These are phyloP conservation scores for Dendrobium huoshanense DNA, from an alignment of 106 monocot species.

Conservation along the genomic window DNA sequence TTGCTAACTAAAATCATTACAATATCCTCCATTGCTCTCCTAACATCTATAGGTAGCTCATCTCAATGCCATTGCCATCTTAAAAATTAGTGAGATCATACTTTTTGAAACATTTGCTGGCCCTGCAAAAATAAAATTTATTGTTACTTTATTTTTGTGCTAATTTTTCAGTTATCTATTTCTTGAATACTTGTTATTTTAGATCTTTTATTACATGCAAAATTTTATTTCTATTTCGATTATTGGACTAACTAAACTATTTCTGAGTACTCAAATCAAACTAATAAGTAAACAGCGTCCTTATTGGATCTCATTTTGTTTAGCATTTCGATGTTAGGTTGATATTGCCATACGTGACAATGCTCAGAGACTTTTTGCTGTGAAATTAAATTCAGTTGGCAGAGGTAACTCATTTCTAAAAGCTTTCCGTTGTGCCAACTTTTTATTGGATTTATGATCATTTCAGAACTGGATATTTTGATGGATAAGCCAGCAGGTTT, in stretches of 20 bases:
- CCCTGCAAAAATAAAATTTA: no score
- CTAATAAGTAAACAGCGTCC: no score
- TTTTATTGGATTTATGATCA: neutral
- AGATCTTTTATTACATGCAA: neutral
- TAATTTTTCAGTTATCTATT: no score
- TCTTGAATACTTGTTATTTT: no score
- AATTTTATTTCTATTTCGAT: neutral
- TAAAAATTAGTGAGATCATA: no score
- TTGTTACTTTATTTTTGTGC: no score
- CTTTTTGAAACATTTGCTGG: no score
- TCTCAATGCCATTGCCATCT: no score
- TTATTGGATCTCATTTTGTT: neutral
- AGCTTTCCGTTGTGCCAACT: neutral
- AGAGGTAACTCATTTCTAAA: slow-evolving; percentile 47
- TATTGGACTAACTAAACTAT: neutral
- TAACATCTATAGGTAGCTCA: no score
- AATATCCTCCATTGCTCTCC: no score
- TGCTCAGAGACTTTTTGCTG: slow-evolving; percentile 79
- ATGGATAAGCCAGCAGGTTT: neutral
- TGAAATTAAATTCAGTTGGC: slow-evolving; percentile 55
- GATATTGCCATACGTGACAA: slow-evolving; percentile 96
- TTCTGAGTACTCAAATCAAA: neutral
- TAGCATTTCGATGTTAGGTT: slow-evolving; percentile 36
- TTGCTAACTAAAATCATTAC: no score
- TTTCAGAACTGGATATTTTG: neutral